Conservation (phyloP, 805 yeast genomes). For the Millerozyma miso region DNA sequence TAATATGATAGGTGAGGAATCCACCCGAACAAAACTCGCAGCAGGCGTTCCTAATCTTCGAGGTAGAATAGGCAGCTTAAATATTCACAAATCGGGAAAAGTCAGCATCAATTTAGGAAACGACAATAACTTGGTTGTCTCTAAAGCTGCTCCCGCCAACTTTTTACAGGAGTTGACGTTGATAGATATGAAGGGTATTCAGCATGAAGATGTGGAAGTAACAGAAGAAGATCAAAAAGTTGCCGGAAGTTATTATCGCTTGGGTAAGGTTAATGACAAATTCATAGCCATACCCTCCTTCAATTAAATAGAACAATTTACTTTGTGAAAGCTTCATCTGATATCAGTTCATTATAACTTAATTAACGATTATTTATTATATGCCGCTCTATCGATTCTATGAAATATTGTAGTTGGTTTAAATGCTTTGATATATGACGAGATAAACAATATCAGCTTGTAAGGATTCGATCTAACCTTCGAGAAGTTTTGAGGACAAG, state of each 20-base stretch:
- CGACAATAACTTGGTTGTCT: slow-evolving; percentile 57
- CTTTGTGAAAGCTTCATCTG: too few relatives aligned
- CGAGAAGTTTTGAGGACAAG: slow-evolving; percentile 54
- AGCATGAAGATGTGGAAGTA: slow-evolving; percentile 16
- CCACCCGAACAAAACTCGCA: slow-evolving; percentile 13
- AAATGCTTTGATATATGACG: slow-evolving; percentile 3
- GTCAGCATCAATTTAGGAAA: slow-evolving; percentile 71
- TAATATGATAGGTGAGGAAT: slow-evolving; percentile 1
- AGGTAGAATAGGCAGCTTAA: slow-evolving; percentile 70
- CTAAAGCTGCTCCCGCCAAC: slow-evolving; percentile 63
- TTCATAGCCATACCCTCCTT: slow-evolving; percentile 28
- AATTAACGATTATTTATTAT: neutral
- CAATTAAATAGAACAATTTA: slow-evolving; percentile 1
- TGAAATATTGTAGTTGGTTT: neutral
- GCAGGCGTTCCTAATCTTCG: slow-evolving; percentile 9
- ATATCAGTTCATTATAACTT: too few relatives aligned
- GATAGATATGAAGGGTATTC: slow-evolving; percentile 32
- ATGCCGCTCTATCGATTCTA: neutral
- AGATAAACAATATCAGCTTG: too few relatives aligned
- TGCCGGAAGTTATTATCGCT: slow-evolving; percentile 21
- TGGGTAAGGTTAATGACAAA: slow-evolving; percentile 29
- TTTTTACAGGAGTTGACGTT: slow-evolving; percentile 72
- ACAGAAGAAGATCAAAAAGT: slow-evolving; percentile 17
- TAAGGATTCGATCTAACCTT: slow-evolving; percentile 2
- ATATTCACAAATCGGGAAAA: slow-evolving; percentile 82